Evolutionary conservation across 495 filamentous ascomycete species (phyloP).

Genomic region (Penicillium coprophilum): DNA sequence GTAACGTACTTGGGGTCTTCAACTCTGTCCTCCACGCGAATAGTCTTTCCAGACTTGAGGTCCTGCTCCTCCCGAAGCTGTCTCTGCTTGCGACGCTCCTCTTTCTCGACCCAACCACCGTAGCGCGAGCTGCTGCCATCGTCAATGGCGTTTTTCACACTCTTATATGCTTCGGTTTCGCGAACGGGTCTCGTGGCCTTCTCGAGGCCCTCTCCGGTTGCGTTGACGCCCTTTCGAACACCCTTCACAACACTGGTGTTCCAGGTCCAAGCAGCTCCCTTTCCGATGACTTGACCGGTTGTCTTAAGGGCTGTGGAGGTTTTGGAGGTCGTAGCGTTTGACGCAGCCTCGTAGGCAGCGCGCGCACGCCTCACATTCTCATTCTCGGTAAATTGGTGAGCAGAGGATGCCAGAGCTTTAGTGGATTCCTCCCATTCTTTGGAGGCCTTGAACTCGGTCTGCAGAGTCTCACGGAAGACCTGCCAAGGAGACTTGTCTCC

Average conservation of each 20-base stretch:
- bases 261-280: conserved; percentile 94
- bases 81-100: conserved; percentile 77
- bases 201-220: conserved; percentile 82
- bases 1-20: conserved; percentile 82
- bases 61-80: conserved; percentile 71
- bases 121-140: conserved; percentile 95
- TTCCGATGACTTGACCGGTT: conserved; percentile 81
- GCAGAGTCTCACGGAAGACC: conserved; percentile 94
- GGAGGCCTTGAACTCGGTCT: conserved; percentile 89
- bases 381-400: conserved; percentile 90
- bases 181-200: conserved; percentile 91
- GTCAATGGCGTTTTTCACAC: conserved; percentile 93
- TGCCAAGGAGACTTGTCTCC: conserved; percentile 98
- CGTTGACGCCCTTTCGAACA: conserved; percentile 79
- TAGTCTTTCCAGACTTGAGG: conserved; percentile 48
- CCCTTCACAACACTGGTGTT: conserved; percentile 91
- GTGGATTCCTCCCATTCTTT: conserved; percentile 99
- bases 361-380: conserved; percentile 85
- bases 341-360: conserved; percentile 79
- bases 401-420: conserved; percentile 83
- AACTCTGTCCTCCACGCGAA: conserved; percentile 55
- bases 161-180: conserved; percentile 90
- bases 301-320: conserved; percentile 77
- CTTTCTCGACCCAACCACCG: conserved; percentile 93
- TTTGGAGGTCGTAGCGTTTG: conserved; percentile 68